phyloP scores from a whole-genome alignment of 495 filamentous ascomycete species.

The Neurospora cerealis region DNA sequence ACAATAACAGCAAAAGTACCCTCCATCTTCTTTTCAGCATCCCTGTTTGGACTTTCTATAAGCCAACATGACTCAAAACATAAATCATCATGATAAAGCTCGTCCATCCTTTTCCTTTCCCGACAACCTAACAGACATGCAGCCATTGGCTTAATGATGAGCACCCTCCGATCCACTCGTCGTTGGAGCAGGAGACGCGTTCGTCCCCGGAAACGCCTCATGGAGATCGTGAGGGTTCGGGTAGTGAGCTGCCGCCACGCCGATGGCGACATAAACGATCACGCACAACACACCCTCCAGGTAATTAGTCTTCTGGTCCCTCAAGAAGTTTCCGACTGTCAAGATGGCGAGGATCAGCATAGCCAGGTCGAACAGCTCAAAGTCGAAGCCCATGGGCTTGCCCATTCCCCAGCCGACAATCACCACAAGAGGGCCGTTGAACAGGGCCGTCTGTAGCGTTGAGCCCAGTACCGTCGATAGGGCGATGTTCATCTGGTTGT shows the following conservation, averaged over 20 bases:
- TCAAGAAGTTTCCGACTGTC: conserved; percentile 72
- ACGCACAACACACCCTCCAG: conserved; percentile 72
- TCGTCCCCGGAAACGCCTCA: neutral
- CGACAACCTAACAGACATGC: neutral
- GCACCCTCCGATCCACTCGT: neutral
- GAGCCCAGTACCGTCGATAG: conserved; percentile 82
- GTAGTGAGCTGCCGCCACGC: conserved; percentile 51
- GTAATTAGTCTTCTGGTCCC: conserved; percentile 73
- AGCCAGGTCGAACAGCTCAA: conserved; percentile 83
- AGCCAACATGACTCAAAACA: neutral
- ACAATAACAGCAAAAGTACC: neutral
- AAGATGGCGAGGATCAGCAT: conserved; percentile 79
- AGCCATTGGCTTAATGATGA: neutral
- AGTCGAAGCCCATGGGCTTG: conserved; percentile 67
- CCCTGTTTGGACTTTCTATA: neutral
- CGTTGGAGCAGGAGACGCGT: neutral
- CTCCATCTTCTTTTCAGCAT: neutral
- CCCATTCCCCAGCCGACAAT: conserved; percentile 75
- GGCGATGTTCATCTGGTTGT: conserved; percentile 82
- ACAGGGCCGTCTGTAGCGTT: conserved; percentile 79
- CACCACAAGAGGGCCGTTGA: conserved; percentile 78
- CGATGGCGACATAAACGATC: conserved; percentile 55
- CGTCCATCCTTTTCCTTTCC: neutral
- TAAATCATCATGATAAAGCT: neutral
- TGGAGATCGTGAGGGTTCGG: conserved; percentile 36